Base-by-base conservation (phyloP, 768 basidiomycete species). In the Lentinus brumalis region DNA sequence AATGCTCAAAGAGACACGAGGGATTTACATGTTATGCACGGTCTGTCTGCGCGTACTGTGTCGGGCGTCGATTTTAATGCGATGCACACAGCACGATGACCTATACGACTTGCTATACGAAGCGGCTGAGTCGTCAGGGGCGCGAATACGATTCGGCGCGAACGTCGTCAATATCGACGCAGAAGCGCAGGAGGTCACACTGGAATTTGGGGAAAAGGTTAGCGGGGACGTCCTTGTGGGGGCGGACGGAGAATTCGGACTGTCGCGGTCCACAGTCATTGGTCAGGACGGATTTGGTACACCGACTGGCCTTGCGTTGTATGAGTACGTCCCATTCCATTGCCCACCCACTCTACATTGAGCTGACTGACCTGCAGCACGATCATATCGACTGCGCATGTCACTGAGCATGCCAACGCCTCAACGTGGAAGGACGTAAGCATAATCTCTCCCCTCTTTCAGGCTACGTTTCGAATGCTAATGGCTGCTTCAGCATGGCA, bases 221-320 rank as follows among this genome's bases (percentile, higher is more conserved):
- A 50, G 60, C 5, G 72, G 69, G 15, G 76, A 77, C 47, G 61
- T 77, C 15, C 59, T 78, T 14, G 60, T 78, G n/a, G 76, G 75
- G 15, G 76, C 76, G n/a, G 76, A 77, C 51, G 76, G 76, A 45
- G 60, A 59, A 30, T 63, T 55, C 31, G 73, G 75, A 10, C 46
- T 68, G 2, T 66, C 63, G 39, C 67, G 73, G 8, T 44, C 42
- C 15, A 39, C 62, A 1, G 35, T 69, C 16, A 53, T 64, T 5
- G 69, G 67, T 0, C 59, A 66, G 7, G 44, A 57, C 4, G 65
- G 57, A 30, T 39, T 45, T 15, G 59, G 57, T 29, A 60, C 41
- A 7, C 59, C 62, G 7, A 68, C 64, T 6, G 71, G 71, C 35
- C 31, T 69, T 47, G 66, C 62, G 40, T 49, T 73, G 59, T 70